phyloP scores from a whole-genome alignment of 148 eudicot genomes.

The Cornus kousa region DNA sequence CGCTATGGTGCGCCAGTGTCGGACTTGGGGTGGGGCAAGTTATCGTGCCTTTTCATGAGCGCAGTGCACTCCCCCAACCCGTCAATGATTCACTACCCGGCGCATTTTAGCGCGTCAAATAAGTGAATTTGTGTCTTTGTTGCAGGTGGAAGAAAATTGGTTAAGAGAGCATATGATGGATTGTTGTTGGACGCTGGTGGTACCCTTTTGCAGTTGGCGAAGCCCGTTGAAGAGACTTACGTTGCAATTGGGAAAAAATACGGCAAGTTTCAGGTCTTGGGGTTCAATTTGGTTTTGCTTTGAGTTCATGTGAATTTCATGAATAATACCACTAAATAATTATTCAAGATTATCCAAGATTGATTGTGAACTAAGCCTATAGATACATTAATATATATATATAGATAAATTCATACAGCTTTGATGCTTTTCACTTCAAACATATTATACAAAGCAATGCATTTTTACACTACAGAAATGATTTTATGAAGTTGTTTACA shows the following conservation, averaged over 20 bases:
- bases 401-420: too few relatives aligned
- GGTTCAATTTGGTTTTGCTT: neutral
- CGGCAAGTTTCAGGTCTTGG: conserved; percentile 33
- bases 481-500: neutral
- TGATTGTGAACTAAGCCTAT: neutral
- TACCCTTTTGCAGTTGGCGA: conserved; percentile 80
- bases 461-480: neutral
- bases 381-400: too few relatives aligned
- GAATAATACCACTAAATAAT: neutral
- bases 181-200: conserved; percentile 96
- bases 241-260: conserved; percentile 69
- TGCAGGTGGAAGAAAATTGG: conserved; percentile 29
- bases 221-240: conserved; percentile 83
- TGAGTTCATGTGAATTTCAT: neutral
- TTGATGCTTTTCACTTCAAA: neutral
- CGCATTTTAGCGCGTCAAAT: neutral
- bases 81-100: neutral
- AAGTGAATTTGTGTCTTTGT: neutral
- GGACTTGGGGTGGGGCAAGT: too few relatives aligned
- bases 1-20: neutral
- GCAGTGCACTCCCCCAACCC: neutral
- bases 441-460: neutral
- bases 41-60: too few relatives aligned
- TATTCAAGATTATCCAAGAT: too few relatives aligned
- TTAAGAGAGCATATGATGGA: conserved; percentile 69